These are phyloP conservation scores for Cladosporium sp. DNA, from an alignment of 2,329 filamentous ascomycete genomes.

Conservation along the genomic window DNA sequence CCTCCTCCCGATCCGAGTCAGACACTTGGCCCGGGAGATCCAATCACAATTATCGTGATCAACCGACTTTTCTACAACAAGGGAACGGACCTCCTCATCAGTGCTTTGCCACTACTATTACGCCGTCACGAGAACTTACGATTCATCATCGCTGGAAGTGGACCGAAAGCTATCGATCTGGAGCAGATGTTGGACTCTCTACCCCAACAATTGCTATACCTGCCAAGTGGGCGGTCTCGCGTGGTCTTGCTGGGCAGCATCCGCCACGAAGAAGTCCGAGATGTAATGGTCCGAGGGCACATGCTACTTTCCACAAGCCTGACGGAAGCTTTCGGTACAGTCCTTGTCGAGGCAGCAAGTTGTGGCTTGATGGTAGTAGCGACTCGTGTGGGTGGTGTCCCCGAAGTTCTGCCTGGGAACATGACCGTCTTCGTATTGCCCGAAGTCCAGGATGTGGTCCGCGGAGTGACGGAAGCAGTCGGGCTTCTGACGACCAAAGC, in stretches of 20 bases:
- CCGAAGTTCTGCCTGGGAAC: slow-evolving; percentile 88
- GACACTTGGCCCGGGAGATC: slow-evolving; percentile 74
- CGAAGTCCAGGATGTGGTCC: slow-evolving; percentile 90
- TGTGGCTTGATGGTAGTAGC: slow-evolving; percentile 96
- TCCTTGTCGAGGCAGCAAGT: slow-evolving; percentile 93
- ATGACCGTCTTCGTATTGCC: slow-evolving; percentile 98
- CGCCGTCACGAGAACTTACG: slow-evolving; percentile 86
- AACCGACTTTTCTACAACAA: slow-evolving; percentile 99
- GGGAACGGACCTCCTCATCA: slow-evolving; percentile 93
- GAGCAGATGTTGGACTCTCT: slow-evolving; percentile 87
- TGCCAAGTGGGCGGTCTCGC: slow-evolving; percentile 69
- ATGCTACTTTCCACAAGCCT: slow-evolving; percentile 94
- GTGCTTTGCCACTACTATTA: slow-evolving; percentile 87
- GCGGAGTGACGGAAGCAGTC: slow-evolving; percentile 85
- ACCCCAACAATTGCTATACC: slow-evolving; percentile 36
- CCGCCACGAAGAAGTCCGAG: slow-evolving; percentile 90
- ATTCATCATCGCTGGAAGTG: slow-evolving; percentile 94
- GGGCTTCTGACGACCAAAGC: slow-evolving; percentile 73
- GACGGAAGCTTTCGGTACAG: slow-evolving; percentile 95
- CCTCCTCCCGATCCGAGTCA: slow-evolving; percentile 55
- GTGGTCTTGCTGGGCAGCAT: slow-evolving; percentile 90
- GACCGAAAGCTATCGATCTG: slow-evolving; percentile 93
- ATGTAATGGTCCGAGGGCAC: slow-evolving; percentile 95
- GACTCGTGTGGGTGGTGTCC: slow-evolving; percentile 93
- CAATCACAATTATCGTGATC: slow-evolving; percentile 94